A percentile compares a stretch with the other conserved stretches of the same genome.
These are phyloP conservation scores for Pyrenochaeta sp. DNA, from an alignment of 2,329 filamentous ascomycete species.

Conservation along the genomic window DNA sequence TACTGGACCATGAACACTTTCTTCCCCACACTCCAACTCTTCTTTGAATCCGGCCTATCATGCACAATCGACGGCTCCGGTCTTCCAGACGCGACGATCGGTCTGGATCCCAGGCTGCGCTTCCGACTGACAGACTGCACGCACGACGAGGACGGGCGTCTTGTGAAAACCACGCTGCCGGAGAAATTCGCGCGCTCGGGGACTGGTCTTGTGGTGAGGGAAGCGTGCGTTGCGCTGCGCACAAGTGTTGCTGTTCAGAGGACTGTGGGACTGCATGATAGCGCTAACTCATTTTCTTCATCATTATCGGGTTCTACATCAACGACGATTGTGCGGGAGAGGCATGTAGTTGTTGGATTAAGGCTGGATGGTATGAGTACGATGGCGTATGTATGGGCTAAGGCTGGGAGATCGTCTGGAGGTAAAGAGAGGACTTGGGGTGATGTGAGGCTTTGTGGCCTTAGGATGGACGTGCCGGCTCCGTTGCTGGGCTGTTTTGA, in stretches of 20 bases:
- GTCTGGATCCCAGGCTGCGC: constrained; percentile 35
- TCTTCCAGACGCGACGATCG: constrained; percentile 23
- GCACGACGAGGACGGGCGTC: constrained; percentile 36
- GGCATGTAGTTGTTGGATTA: constrained; percentile 35
- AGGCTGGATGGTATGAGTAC: constrained; percentile 36
- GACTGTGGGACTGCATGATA: neutral
- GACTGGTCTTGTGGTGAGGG: constrained; percentile 28
- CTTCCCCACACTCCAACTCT: constrained; percentile 40
- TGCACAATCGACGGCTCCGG: constrained; percentile 32
- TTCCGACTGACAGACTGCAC: constrained; percentile 39
- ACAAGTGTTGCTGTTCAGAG: constrained; percentile 28
- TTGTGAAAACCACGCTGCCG: constrained; percentile 25
- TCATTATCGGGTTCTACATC: neutral
- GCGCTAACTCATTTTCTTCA: neutral
- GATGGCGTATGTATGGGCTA: constrained; percentile 36
- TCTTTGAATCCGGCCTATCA: constrained; percentile 40
- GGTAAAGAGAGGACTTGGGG: constrained; percentile 22
- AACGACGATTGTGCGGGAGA: constrained; percentile 20
- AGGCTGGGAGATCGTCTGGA: neutral
- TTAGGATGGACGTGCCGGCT: constrained; percentile 32
- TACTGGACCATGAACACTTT: constrained; percentile 41
- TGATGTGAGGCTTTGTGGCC: constrained; percentile 28
- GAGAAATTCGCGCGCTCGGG: constrained; percentile 14
- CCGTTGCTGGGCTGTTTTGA: constrained; percentile 25
- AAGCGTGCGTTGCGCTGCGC: constrained; percentile 28